These are phyloP conservation scores for Zymoseptoria crescenta DNA, from an alignment of 2,329 filamentous ascomycete genomes.

Conservation along the genomic window DNA sequence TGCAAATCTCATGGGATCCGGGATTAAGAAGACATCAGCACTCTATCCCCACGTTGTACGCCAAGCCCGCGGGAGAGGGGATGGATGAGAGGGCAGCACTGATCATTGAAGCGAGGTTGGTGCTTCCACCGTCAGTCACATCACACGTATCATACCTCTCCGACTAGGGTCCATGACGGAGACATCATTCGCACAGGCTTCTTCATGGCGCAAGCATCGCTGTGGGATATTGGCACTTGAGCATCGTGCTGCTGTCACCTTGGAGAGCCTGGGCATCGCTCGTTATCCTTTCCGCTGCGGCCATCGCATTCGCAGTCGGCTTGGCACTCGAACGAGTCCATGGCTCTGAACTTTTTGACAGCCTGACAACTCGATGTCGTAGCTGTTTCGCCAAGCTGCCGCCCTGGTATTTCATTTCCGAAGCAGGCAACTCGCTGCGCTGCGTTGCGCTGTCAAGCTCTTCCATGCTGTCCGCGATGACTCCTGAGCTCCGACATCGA, in stretches of 20 bases:
- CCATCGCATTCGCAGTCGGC: neutral
- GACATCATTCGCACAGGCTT: neutral
- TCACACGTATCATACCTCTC: neutral
- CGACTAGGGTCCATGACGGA: neutral
- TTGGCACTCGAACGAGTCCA: neutral
- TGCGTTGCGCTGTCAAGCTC: neutral
- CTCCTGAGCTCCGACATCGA: neutral
- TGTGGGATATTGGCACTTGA: neutral
- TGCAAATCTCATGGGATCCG: neutral
- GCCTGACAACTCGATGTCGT: neutral
- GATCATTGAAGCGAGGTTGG: neutral
- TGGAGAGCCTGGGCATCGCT: neutral
- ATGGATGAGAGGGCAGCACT: neutral
- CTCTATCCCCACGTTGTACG: neutral
- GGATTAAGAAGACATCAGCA: neutral
- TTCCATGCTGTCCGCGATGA: neutral
- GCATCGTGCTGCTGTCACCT: neutral
- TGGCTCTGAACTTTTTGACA: neutral
- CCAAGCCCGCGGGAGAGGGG: neutral
- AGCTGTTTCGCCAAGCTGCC: neutral
- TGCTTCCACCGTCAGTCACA: neutral
- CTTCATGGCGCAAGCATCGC: neutral
- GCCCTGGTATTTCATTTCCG: too few species aligned
- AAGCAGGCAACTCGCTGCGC: neutral
- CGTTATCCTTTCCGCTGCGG: neutral